Conservation (phyloP, 495 filamentous ascomycete genomes). For the Daldinia childiae region DNA sequence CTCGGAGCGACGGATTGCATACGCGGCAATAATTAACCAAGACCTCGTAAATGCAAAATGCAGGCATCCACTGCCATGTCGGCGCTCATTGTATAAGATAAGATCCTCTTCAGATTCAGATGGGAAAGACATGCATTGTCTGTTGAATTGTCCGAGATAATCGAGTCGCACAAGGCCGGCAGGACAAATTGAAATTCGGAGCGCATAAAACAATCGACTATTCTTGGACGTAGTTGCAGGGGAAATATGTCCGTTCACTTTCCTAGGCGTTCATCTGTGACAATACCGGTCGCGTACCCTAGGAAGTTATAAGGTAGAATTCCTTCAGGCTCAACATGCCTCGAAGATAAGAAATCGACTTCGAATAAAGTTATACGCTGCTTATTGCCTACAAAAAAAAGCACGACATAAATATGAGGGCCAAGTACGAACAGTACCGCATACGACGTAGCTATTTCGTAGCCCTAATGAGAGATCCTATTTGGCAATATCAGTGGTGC, state of each 20-base stretch:
- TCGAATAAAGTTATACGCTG: slow-evolving; percentile 14
- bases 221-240: slow-evolving; percentile 26
- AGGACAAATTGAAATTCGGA: slow-evolving; percentile 17
- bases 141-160: slow-evolving; percentile 20
- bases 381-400: background rate
- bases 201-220: slow-evolving; percentile 6
- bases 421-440: slow-evolving; percentile 16
- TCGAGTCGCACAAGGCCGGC: slow-evolving; percentile 17
- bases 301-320: background rate
- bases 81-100: slow-evolving; percentile 1
- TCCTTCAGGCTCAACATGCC: slow-evolving; percentile 3
- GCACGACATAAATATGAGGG: background rate
- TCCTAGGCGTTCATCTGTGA: slow-evolving; percentile 8
- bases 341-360: slow-evolving; percentile 6
- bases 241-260: slow-evolving; percentile 2
- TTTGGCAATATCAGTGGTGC: slow-evolving; percentile 35
- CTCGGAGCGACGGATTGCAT: slow-evolving; percentile 6
- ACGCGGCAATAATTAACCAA: slow-evolving; percentile 9
- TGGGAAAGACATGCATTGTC: slow-evolving; percentile 24
- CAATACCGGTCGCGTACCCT: slow-evolving; percentile 1
- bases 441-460: slow-evolving; percentile 18
- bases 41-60: slow-evolving; percentile 11
- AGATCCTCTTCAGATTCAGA: slow-evolving; percentile 2
- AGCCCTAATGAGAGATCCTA: slow-evolving; percentile 17
- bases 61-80: slow-evolving; percentile 7